These are phyloP conservation scores for Trametes villosa DNA, from an alignment of 768 basidiomycete species.

Conservation along the genomic window DNA sequence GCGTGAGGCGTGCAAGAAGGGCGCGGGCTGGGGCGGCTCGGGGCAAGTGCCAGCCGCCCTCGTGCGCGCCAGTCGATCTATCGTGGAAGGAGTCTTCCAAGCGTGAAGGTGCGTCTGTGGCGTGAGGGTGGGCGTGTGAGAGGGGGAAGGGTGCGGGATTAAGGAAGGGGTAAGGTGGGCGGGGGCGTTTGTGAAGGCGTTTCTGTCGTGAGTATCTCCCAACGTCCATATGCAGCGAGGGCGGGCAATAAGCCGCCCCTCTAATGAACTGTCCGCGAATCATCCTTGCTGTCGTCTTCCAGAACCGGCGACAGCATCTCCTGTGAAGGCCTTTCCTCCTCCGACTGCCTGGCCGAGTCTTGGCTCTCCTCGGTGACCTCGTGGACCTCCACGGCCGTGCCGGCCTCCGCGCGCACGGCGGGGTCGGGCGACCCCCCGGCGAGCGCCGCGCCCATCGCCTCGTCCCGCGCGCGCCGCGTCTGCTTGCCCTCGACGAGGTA, in stretches of 20 bases:
- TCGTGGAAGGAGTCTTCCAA: too few species aligned
- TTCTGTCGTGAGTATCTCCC: conserved; percentile 6
- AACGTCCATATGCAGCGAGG: neutral
- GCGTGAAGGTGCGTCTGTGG: too few species aligned
- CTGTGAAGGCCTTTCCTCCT: neutral
- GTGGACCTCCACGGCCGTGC: neutral
- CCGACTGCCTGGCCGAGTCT: neutral
- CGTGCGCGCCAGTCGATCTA: too few species aligned
- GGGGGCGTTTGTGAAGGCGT: neutral
- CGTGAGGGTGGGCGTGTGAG: too few species aligned
- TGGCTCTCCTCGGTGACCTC: conserved; percentile 1
- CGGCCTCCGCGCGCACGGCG: neutral
- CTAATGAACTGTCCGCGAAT: conserved; percentile 3
- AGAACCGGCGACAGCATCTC: too few species aligned
- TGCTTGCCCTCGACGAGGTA: conserved; percentile 65
- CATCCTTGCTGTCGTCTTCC: too few species aligned
- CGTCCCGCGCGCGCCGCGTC: conserved; percentile 64
- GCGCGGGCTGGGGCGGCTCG: too few species aligned
- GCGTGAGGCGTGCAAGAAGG: too few species aligned
- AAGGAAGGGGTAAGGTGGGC: too few species aligned
- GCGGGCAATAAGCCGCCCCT: neutral
- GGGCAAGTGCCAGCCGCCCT: too few species aligned
- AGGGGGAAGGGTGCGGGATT: too few species aligned
- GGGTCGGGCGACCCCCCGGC: neutral
- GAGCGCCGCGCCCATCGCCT: conserved; percentile 26